Percentiles rank a stretch among this genome's conserved stretches.
Conservation (phyloP, 1,284 basidiomycete genomes). For the Hymenochaete sp. region DNA sequence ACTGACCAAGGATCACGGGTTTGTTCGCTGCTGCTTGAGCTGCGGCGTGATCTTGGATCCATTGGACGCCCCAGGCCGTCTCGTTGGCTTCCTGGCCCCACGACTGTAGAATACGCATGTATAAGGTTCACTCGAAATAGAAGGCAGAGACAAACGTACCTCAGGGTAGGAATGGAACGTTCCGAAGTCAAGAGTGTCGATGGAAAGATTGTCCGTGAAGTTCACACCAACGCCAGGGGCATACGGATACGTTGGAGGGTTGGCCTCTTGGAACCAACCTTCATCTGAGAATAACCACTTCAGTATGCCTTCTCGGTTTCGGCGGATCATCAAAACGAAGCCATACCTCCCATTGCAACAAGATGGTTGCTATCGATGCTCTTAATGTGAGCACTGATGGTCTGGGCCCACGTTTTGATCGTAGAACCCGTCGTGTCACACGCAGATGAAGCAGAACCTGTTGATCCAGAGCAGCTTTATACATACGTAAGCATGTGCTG, state of each 20-base stretch:
- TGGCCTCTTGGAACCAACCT: slow-evolving; percentile 23
- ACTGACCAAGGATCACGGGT: slow-evolving; percentile 36
- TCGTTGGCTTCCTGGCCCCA: slow-evolving; percentile 21
- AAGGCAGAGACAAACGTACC: slow-evolving; percentile 4
- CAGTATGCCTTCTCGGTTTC: not conserved
- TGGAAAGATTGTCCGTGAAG: slow-evolving; percentile 21
- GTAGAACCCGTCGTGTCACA: slow-evolving; percentile 20
- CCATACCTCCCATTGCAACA: slow-evolving; percentile 35
- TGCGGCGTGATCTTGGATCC: slow-evolving; percentile 50
- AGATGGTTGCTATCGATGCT: slow-evolving; percentile 21
- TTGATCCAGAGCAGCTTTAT: slow-evolving; percentile 18
- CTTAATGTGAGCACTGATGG: slow-evolving; percentile 23
- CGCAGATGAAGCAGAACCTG: slow-evolving; percentile 15
- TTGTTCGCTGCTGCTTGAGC: slow-evolving; percentile 42
- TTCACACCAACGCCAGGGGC: slow-evolving; percentile 20
- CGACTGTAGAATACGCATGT: slow-evolving; percentile 2
- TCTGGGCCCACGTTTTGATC: slow-evolving; percentile 22
- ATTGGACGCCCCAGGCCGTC: slow-evolving; percentile 26
- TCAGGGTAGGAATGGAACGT: slow-evolving; percentile 24
- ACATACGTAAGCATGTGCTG: not conserved
- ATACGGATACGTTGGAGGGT: slow-evolving; percentile 20
- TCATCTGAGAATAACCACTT: slow-evolving; percentile 18
- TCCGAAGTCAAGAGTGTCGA: slow-evolving; percentile 24
- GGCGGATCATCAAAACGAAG: not conserved
- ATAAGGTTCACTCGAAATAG: not conserved